These are phyloP conservation scores for Sugiyamaella grinbergsii DNA, from an alignment of 1,139 yeast species.

Conservation along the genomic window DNA sequence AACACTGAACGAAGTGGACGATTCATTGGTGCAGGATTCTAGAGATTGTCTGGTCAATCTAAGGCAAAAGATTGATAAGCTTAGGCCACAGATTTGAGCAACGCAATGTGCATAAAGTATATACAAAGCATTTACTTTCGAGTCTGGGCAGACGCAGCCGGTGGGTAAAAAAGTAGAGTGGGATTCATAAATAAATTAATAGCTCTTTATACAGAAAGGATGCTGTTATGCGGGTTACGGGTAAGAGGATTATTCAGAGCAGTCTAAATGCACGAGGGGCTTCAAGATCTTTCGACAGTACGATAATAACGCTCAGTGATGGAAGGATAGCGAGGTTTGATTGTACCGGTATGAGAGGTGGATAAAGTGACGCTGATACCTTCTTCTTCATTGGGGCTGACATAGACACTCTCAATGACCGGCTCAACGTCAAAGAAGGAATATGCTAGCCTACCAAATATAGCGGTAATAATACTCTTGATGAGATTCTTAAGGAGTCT, in stretches of 20 bases:
- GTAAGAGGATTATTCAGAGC: background rate
- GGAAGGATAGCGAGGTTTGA: constrained; percentile 22
- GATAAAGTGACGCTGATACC: background rate
- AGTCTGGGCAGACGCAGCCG: background rate
- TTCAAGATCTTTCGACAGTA: background rate
- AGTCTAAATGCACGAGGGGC: background rate
- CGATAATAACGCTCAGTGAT: constrained; percentile 22
- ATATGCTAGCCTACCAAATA: constrained; percentile 8
- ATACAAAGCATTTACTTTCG: background rate
- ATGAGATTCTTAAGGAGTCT: constrained; percentile 7
- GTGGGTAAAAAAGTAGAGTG: background rate
- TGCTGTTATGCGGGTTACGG: background rate
- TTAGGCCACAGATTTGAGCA: no score
- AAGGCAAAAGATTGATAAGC: background rate
- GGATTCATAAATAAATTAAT: constrained; percentile 1
- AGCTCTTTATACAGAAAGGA: constrained; percentile 5
- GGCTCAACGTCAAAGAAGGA: background rate
- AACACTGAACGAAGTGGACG: background rate
- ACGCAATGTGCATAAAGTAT: no score
- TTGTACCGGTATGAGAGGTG: background rate
- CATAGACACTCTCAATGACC: background rate
- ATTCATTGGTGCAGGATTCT: background rate
- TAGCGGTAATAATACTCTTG: background rate
- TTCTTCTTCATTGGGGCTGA: background rate
- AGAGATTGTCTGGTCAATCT: background rate